These are phyloP conservation scores for Fusarium citri DNA, from an alignment of 2,329 filamentous ascomycete genomes.

Conservation along the genomic window DNA sequence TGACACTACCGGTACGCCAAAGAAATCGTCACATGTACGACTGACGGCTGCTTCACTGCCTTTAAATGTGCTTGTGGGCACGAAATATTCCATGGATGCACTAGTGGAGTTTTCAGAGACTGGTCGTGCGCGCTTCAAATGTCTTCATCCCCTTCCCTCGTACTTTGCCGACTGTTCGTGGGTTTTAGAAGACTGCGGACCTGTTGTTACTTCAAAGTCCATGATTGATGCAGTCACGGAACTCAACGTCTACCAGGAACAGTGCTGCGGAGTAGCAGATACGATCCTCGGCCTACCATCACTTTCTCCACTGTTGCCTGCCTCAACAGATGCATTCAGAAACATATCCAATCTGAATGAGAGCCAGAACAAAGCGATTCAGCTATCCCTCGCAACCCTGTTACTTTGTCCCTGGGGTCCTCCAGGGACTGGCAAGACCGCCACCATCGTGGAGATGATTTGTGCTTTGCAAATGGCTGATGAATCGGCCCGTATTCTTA, in stretches of 20 bases:
- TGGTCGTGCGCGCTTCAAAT: constrained; percentile 51
- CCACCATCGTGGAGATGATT: constrained; percentile 56
- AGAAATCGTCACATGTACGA: constrained; percentile 14
- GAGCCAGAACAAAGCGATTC: constrained; percentile 33
- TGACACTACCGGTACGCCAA: neutral
- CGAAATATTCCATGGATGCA: constrained; percentile 53
- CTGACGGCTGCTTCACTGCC: constrained; percentile 14
- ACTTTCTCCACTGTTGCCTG: fast-evolving
- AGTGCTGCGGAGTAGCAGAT: constrained; percentile 50
- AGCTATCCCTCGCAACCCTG: constrained; percentile 43
- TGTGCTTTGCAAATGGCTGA: constrained; percentile 46
- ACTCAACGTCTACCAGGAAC: constrained; percentile 47
- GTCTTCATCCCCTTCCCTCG: constrained; percentile 53
- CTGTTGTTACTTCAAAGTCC: constrained; percentile 56
- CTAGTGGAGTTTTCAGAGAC: constrained; percentile 46
- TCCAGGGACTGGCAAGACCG: constrained; percentile 59
- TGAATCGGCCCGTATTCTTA: constrained; percentile 47
- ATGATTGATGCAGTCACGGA: constrained; percentile 53
- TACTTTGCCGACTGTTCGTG: constrained; percentile 54
- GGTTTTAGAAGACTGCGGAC: constrained; percentile 53
- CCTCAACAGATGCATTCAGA: fast-evolving
- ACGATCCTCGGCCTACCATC: neutral
- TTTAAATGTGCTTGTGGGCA: constrained; percentile 23
- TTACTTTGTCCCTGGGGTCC: constrained; percentile 58
- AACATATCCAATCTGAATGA: constrained; percentile 16